Base-by-base conservation (phyloP, 140 eudicot species). In the Stevia rebaudiana region DNA sequence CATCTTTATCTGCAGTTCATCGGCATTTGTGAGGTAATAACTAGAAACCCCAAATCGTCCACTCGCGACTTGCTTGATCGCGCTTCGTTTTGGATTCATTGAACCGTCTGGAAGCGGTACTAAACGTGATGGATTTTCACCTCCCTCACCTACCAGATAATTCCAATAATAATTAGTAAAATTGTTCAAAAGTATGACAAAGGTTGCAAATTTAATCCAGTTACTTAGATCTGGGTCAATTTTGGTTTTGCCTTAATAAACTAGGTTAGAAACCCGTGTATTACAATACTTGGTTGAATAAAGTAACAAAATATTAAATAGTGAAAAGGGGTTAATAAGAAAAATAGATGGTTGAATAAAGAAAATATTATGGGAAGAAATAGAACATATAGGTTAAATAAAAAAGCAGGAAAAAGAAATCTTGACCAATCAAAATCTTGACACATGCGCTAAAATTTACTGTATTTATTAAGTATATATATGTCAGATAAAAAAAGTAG, bases 1-100 rank as follows among this genome's bases (percentile, higher is more conserved):
- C 99, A 94, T 94, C 66, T 94, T 94, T 56, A 94, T 94, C 72
- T 94, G 99, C 21, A 94, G 49, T 80, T 94, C 99, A 64, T 94
- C 99, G 5, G 99, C 97, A 53, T 94, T 94, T 18, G 97, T 85
- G 22, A 94, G 86, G 76, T 94, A 94, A 58, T 88, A 94, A 76
- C 97, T 94, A 3, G 94, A 81, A 76, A 94, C 99, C 12, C 99
- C 99, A 63, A 94, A 94, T 76, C 99, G 84, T 43, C 99, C 99
- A 66, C 99, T 94, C 8, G 99, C 99, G 39, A 94, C 99, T 79
- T 94, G 99, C 86, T 94, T 94, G 73, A 94, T 94, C 15, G 99
- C 89, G 76, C 99, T 94, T 66, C 99, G 76, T 60, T 68, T 81
- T 3, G 97, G 99, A 55, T 94, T 94, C 84, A 69, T 83, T 17